A percentile compares a stretch with the other conserved stretches of the same genome.
phyloP scores from a whole-genome alignment of 2,329 filamentous ascomycete genomes.

The Paraconiothyrium sp. region DNA sequence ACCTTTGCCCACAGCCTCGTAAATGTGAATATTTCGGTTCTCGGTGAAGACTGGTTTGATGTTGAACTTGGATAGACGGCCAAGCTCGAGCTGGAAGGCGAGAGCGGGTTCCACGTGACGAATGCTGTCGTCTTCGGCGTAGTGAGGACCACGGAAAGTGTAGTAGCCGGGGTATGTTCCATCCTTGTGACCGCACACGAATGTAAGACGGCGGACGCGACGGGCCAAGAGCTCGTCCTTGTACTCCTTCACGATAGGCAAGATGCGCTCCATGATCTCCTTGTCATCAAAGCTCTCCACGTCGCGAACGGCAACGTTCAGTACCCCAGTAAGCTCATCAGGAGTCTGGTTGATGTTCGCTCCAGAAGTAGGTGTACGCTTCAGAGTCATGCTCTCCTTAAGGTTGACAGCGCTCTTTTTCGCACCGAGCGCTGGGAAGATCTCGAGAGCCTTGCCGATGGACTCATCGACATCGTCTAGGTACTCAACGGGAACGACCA shows the following conservation, averaged over 20 bases:
- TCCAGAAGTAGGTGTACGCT: constrained; percentile 66
- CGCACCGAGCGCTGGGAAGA: constrained; percentile 70
- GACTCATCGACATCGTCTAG: constrained; percentile 93
- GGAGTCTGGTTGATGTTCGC: constrained; percentile 59
- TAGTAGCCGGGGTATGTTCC: constrained; percentile 96
- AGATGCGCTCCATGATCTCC: constrained; percentile 80
- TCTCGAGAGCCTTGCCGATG: constrained; percentile 83
- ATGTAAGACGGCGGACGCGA: constrained; percentile 88
- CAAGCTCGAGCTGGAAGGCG: constrained; percentile 98
- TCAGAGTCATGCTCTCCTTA: constrained; percentile 63
- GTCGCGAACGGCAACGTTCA: constrained; percentile 91
- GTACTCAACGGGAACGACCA: constrained; percentile 92
- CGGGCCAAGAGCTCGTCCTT: constrained; percentile 84
- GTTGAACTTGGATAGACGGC: constrained; percentile 93
- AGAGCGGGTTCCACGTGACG: constrained; percentile 96
- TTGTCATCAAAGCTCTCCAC: constrained; percentile 83
- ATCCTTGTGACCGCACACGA: constrained; percentile 94
- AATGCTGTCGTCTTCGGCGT: constrained; percentile 92
- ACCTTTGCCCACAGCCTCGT: constrained; percentile 94
- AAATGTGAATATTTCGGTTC: constrained; percentile 99
- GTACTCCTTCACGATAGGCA: constrained; percentile 78
- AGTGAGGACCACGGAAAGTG: constrained; percentile 93
- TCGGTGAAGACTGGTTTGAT: constrained; percentile 99
- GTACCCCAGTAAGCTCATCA: constrained; percentile 88
- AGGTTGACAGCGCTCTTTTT: constrained; percentile 61